These are phyloP conservation scores for Boletus subparvulus DNA, from an alignment of 768 basidiomycete genomes.

Conservation along the genomic window DNA sequence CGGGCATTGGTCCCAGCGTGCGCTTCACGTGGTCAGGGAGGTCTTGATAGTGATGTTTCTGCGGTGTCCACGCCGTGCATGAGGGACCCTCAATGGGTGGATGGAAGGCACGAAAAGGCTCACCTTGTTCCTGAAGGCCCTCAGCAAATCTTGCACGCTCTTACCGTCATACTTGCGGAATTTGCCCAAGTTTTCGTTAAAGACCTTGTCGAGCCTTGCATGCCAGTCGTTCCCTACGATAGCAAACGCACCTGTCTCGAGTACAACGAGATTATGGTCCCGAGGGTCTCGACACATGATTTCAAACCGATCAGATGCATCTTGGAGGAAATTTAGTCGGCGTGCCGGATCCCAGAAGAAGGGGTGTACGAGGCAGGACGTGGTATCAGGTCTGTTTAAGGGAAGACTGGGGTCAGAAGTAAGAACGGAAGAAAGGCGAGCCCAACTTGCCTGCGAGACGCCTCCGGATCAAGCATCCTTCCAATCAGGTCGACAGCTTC, in stretches of 20 bases:
- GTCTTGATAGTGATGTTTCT: slow-evolving; percentile 99
- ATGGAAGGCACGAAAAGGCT: slow-evolving; percentile 20
- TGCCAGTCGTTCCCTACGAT: slow-evolving; percentile 95
- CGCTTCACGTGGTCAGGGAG: slow-evolving; percentile 88
- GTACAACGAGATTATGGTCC: slow-evolving; percentile 66
- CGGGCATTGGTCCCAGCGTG: slow-evolving; percentile 86
- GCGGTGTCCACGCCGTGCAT: slow-evolving; percentile 10
- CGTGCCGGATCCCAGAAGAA: slow-evolving; percentile 94
- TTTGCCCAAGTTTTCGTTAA: slow-evolving; percentile 94
- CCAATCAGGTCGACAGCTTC: slow-evolving; percentile 83
- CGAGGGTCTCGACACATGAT: slow-evolving; percentile 94
- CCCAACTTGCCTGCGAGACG: slow-evolving; percentile 65
- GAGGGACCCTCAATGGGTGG: background rate
- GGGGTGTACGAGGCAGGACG: slow-evolving; percentile 85
- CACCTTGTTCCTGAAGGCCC: slow-evolving; percentile 95
- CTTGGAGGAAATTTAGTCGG: slow-evolving; percentile 91
- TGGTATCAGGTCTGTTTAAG: slow-evolving; percentile 74
- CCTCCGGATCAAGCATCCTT: slow-evolving; percentile 76
- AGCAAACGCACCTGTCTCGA: slow-evolving; percentile 66
- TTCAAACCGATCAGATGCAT: slow-evolving; percentile 96
- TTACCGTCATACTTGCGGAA: slow-evolving; percentile 95
- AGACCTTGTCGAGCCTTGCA: slow-evolving; percentile 76
- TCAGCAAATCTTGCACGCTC: slow-evolving; percentile 87
- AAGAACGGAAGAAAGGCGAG: background rate
- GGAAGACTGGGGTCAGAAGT: slow-evolving; percentile 2